phyloP scores from a whole-genome alignment of 176 grass and related monocot genomes.

The Triticum monococcum region DNA sequence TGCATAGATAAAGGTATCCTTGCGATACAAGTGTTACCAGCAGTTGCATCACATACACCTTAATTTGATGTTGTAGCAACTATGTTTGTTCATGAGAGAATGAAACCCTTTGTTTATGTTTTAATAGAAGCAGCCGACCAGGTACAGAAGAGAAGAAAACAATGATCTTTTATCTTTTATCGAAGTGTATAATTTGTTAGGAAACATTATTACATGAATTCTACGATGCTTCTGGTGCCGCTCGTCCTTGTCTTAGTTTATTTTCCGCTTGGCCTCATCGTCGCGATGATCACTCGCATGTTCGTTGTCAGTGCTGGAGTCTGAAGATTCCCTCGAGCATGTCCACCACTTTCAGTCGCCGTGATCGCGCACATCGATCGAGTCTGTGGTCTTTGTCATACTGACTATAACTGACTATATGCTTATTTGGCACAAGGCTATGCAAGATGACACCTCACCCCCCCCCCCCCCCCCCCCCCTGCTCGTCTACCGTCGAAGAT shows the following conservation, averaged over 20 bases:
- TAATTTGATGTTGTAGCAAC: conserved; percentile 1
- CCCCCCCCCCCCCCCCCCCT: too few relatives aligned
- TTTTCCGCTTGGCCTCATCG: not conserved
- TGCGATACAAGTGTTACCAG: not conserved
- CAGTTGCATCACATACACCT: not conserved
- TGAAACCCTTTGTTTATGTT: not conserved
- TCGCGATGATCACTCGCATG: not conserved
- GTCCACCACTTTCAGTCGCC: not conserved
- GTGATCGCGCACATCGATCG: not conserved
- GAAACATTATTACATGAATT: not conserved
- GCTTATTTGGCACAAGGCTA: not conserved
- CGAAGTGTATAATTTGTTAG: not conserved
- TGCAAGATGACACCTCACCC: too few relatives aligned
- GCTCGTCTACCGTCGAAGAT: not conserved
- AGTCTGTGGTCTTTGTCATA: not conserved
- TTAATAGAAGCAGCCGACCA: not conserved
- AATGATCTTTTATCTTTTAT: not conserved
- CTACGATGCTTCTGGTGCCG: not conserved
- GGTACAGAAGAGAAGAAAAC: not conserved
- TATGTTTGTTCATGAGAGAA: not conserved
- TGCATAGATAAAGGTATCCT: not conserved
- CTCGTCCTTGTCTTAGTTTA: not conserved
- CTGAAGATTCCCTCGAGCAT: not conserved
- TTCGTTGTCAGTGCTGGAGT: not conserved
- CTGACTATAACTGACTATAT: not conserved